Percentiles rank a stretch among this genome's conserved stretches.
These are phyloP conservation scores for Penicillium decumbens DNA, from an alignment of 2,329 filamentous ascomycete species.

Conservation along the genomic window DNA sequence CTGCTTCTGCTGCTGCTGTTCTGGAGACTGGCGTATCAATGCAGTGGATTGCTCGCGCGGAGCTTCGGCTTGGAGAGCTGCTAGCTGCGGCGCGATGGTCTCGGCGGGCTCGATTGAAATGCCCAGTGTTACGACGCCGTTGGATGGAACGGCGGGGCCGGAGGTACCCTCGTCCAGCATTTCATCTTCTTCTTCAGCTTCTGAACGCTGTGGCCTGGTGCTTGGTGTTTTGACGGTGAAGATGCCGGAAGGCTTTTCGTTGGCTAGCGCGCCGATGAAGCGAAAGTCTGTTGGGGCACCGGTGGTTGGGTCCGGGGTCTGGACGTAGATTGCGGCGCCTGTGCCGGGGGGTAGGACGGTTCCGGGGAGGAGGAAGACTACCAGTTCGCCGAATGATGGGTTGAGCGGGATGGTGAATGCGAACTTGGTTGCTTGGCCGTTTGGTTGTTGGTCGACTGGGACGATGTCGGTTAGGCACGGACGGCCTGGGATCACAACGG, in stretches of 20 bases:
- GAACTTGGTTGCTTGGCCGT: conserved; percentile 57
- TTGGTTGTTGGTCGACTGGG: conserved; percentile 49
- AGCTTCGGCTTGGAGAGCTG: conserved; percentile 47
- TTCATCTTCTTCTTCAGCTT: conserved; percentile 37
- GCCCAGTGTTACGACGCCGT: conserved; percentile 65
- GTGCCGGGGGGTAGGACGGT: conserved; percentile 66
- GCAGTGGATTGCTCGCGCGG: conserved; percentile 27
- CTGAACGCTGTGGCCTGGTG: conserved; percentile 22
- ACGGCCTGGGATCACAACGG: conserved; percentile 57
- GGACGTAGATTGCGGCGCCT: conserved; percentile 86
- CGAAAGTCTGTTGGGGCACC: conserved; percentile 57
- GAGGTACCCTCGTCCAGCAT: conserved; percentile 48
- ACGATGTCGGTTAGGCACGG: conserved; percentile 56
- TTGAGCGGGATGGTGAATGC: conserved; percentile 62
- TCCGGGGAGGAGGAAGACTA: conserved; percentile 82
- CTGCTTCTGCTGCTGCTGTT: conserved; percentile 30
- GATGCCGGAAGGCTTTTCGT: conserved; percentile 85
- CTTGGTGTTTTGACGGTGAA: conserved; percentile 62
- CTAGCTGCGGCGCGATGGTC: conserved; percentile 66
- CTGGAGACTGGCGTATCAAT: conserved; percentile 28
- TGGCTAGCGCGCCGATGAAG: conserved; percentile 83
- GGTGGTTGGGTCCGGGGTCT: conserved; percentile 52
- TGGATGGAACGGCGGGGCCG: conserved; percentile 20
- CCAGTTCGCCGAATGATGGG: conserved; percentile 65
- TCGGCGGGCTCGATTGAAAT: conserved; percentile 74